Conservation (phyloP, 2,329 filamentous ascomycete genomes). For the Dactylella cylindrospora region DNA sequence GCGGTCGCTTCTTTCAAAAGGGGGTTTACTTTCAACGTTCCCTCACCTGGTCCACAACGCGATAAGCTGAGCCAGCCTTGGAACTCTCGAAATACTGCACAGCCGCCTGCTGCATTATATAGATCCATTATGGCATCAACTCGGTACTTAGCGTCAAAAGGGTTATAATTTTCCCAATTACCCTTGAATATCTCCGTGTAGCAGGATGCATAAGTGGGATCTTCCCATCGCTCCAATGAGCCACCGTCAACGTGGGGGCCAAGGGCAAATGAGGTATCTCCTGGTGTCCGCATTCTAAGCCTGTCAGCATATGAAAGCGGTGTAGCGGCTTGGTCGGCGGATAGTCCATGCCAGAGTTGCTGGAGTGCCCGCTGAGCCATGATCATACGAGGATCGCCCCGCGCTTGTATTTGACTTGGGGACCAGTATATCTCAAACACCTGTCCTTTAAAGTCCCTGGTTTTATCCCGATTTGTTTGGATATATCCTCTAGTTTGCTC, state of each 20-base stretch:
- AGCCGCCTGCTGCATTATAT: constrained; percentile 78
- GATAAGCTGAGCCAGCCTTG: constrained; percentile 88
- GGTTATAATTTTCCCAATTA: constrained; percentile 76
- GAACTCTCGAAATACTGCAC: constrained; percentile 81
- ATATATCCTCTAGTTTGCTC: constrained; percentile 67
- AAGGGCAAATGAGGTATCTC: constrained; percentile 69
- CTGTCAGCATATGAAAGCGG: constrained; percentile 71
- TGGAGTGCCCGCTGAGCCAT: constrained; percentile 65
- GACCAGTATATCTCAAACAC: constrained; percentile 79
- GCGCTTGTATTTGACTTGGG: constrained; percentile 65
- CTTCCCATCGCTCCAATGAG: constrained; percentile 74
- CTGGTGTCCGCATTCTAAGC: constrained; percentile 70
- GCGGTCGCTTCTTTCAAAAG: constrained; percentile 72
- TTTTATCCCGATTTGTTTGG: constrained; percentile 61
- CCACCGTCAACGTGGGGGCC: constrained; percentile 75
- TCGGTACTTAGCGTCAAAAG: constrained; percentile 74
- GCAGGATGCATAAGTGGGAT: constrained; percentile 67
- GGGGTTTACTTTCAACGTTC: constrained; percentile 80
- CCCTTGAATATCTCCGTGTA: constrained; percentile 75
- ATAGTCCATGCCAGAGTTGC: constrained; percentile 62
- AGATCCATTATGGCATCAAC: constrained; percentile 70
- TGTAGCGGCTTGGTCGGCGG: constrained; percentile 58
- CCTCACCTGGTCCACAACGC: constrained; percentile 69
- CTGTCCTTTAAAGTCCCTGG: constrained; percentile 67
- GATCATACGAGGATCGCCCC: constrained; percentile 67